Evolutionary conservation across 805 yeast genomes (phyloP).

Genomic region (Naumovozyma dairenensis): DNA sequence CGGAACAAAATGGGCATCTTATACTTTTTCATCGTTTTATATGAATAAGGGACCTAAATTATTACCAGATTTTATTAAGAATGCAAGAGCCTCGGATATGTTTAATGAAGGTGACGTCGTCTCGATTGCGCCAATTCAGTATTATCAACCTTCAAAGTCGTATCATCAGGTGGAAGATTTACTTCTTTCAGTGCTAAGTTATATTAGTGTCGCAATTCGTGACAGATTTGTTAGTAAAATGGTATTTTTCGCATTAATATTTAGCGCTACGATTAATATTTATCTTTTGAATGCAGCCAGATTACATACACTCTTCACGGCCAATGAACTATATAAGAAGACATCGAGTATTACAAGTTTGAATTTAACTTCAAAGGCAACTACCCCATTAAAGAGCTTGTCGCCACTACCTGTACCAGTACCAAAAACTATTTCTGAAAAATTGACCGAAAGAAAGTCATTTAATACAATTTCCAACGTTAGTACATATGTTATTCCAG

Average conservation of each 20-base stretch:
- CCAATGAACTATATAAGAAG: slow-evolving; percentile 20
- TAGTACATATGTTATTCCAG: background rate
- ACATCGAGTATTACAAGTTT: slow-evolving; percentile 1
- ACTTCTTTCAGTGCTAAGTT: slow-evolving; percentile 16
- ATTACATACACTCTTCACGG: slow-evolving; percentile 41
- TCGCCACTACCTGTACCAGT: background rate
- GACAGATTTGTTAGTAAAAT: slow-evolving; percentile 75
- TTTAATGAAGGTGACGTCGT: slow-evolving; percentile 43
- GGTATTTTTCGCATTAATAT: slow-evolving; percentile 58
- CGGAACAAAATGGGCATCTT: slow-evolving; percentile 53
- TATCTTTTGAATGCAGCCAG: slow-evolving; percentile 83
- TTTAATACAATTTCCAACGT: background rate
- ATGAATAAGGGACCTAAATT: slow-evolving; percentile 29
- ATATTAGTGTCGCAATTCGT: slow-evolving; percentile 57
- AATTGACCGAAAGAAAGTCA: background rate
- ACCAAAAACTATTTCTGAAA: background rate
- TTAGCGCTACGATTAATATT: slow-evolving; percentile 71
- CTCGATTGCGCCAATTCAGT: slow-evolving; percentile 46
- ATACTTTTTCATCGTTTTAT: slow-evolving; percentile 28
- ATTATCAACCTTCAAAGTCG: slow-evolving; percentile 48
- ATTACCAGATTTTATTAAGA: slow-evolving; percentile 33
- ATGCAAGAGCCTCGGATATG: slow-evolving; percentile 9
- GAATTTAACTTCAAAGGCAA: slow-evolving; percentile 1
- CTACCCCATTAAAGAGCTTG: background rate
- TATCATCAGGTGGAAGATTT: slow-evolving; percentile 53